phyloP scores from a whole-genome alignment of 768 basidiomycete genomes.

The Lentinus tigrinus region DNA sequence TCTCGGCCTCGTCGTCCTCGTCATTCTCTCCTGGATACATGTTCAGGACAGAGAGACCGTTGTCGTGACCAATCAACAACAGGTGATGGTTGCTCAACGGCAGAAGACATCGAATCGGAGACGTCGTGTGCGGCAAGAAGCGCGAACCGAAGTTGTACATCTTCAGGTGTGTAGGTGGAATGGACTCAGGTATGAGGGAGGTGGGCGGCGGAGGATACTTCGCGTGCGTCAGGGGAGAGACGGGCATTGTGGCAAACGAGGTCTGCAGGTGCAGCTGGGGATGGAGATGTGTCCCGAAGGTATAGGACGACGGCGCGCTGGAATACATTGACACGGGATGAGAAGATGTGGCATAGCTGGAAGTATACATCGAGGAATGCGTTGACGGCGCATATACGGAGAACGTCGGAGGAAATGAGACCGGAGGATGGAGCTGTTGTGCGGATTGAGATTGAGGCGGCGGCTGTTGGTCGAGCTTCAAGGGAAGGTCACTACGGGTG shows the following conservation, averaged over 20 bases:
- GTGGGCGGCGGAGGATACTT: constrained; percentile 17
- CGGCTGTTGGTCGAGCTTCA: constrained; percentile 2
- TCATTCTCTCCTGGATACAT: constrained; percentile 76
- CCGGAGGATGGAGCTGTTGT: not conserved
- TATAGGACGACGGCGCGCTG: constrained; percentile 15
- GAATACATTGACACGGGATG: constrained; percentile 18
- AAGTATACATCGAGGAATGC: not conserved
- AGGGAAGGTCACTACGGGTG: not conserved
- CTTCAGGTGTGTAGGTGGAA: constrained; percentile 63
- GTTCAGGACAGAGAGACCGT: constrained; percentile 79
- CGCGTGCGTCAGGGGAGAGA: constrained; percentile 23
- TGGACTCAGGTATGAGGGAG: constrained; percentile 35
- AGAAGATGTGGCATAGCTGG: constrained; percentile 1
- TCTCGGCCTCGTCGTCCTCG: constrained; percentile 30
- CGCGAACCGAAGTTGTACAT: constrained; percentile 82
- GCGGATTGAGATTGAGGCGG: not conserved
- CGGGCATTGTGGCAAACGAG: constrained; percentile 19
- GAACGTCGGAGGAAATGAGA: constrained; percentile 1
- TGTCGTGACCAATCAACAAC: constrained; percentile 77
- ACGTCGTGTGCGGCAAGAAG: constrained; percentile 77
- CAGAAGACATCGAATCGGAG: constrained; percentile 72
- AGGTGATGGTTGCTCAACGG: constrained; percentile 64
- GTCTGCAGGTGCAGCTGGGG: constrained; percentile 26
- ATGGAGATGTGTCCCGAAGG: constrained; percentile 1
- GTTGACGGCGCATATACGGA: constrained; percentile 8